A percentile compares a stretch with the other conserved stretches of the same genome.
Evolutionary conservation across 352 stramenopile genomes (phyloP).

Genomic region (Phytophthora tubulina): DNA sequence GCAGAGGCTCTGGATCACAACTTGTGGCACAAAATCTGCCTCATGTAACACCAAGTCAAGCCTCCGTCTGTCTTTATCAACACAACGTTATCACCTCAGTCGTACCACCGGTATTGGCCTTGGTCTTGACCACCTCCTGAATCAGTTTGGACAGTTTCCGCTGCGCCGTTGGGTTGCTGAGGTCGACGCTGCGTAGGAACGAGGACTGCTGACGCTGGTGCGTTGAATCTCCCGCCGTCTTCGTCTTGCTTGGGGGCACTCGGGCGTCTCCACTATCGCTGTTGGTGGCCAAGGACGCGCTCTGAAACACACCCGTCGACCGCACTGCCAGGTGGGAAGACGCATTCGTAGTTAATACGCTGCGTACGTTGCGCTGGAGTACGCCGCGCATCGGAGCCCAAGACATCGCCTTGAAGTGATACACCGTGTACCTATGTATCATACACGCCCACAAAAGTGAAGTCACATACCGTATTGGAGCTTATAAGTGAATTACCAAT

Average conservation of each 20-base stretch:
- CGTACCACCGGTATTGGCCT: conserved; percentile 69
- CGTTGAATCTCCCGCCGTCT: conserved; percentile 13
- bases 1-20: conserved; percentile 78
- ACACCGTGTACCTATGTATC: too few relatives aligned
- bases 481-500: too few relatives aligned
- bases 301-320: background rate
- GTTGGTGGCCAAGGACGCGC: background rate
- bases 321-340: background rate
- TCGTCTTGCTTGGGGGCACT: background rate
- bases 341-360: background rate
- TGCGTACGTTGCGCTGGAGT: background rate
- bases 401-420: conserved; percentile 16
- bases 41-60: background rate
- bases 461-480: too few relatives aligned
- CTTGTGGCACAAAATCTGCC: conserved; percentile 82
- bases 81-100: background rate
- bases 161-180: conserved; percentile 51
- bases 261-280: conserved; percentile 1
- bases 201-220: conserved; percentile 45
- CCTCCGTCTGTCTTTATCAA: background rate
- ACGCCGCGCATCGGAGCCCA: conserved; percentile 9
- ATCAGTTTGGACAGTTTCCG: conserved; percentile 72
- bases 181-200: conserved; percentile 63
- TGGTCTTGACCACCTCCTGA: conserved; percentile 75
- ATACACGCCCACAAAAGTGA: too few relatives aligned